Evolutionary conservation across 768 basidiomycete genomes (phyloP).

Genomic region (Pholiota microspora): DNA sequence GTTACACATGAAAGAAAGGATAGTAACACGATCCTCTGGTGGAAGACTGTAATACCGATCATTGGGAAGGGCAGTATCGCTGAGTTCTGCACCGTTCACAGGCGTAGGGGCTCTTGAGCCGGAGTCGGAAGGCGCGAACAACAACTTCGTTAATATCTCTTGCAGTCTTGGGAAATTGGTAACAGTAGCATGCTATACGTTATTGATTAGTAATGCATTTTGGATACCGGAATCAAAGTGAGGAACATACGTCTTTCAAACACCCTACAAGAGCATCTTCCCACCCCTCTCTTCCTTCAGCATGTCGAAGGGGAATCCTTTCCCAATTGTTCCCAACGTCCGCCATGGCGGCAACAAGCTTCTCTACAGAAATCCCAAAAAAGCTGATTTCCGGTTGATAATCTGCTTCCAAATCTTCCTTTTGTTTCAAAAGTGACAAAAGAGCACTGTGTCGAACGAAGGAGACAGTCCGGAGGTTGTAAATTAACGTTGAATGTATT

Average conservation of each 20-base stretch:
- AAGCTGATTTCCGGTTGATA: slow-evolving; percentile 39
- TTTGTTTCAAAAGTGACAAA: slow-evolving; percentile 55
- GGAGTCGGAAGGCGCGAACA: slow-evolving; percentile 65
- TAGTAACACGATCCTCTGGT: slow-evolving; percentile 76
- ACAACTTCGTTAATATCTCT: slow-evolving; percentile 65
- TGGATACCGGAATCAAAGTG: slow-evolving; percentile 3
- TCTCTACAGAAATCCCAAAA: slow-evolving; percentile 59
- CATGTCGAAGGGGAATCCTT: slow-evolving; percentile 66
- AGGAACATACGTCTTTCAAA: slow-evolving; percentile 76
- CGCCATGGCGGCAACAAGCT: slow-evolving; percentile 66
- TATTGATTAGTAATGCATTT: neutral
- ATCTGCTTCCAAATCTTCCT: slow-evolving; percentile 40
- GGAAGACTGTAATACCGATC: slow-evolving; percentile 75
- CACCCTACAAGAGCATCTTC: slow-evolving; percentile 89
- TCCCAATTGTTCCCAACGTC: slow-evolving; percentile 89
- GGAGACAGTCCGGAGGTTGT: slow-evolving; percentile 80
- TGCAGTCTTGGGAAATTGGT: slow-evolving; percentile 72
- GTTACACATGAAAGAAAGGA: slow-evolving; percentile 87
- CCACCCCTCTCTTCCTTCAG: slow-evolving; percentile 84
- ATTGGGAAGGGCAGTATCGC: slow-evolving; percentile 47
- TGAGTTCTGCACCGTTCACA: slow-evolving; percentile 28
- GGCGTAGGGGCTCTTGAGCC: slow-evolving; percentile 51
- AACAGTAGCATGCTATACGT: slow-evolving; percentile 65
- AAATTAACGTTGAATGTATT: slow-evolving; percentile 86
- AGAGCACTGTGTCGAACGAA: slow-evolving; percentile 76